Evolutionary conservation across 75 land plant genomes (phyloP), one percentile per base, ranked within the genome.

Genomic region (Chamaecyparis obtusa): DNA sequence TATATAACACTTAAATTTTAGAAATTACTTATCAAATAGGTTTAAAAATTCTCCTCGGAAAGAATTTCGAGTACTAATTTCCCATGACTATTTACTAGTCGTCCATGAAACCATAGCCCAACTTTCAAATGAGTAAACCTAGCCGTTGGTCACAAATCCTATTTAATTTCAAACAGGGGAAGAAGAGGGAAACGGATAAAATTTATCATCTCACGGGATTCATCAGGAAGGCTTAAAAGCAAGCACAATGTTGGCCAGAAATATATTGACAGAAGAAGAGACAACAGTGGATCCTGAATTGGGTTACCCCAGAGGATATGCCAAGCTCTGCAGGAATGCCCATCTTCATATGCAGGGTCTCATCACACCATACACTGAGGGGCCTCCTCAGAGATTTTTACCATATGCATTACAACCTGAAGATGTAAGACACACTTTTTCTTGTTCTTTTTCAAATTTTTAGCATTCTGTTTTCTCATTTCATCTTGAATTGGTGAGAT

Each of bases 231-330:
- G n/a, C n/a, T 27, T 24, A 21, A 64, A 64, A 64, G 36, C 76
- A 74, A 74, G 14, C 33, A 74, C 27, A 15, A 74, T 74, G 76
- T 74, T 74, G 13, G 76, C 76, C 14, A 74, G 33, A 74, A 74
- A 33, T 33, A 32, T 81, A 9, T 87, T 96, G 84, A 84, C 94
- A 43, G 97, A 95, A 0, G 98, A 95, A 82, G 99, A 98, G 32
- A 87, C 92, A 85, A 90, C 4, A 15, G 92, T 98, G 72, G 96
- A 96, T 85, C 87, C 90, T 19, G 85, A 87, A 19, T 87, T 94
- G 54, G 99, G 99, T 14, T 95, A 93, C 90, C 99, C 99, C 1
- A 90, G 81, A 87, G 99, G 95, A 64, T 98, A 95, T 57, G 97
- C 96, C 39, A 96, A 90, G 91, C 89, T 98, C 41, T 98, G 99